These are phyloP conservation scores for Globisporangium orthogonon DNA, from an alignment of 352 stramenopile species.

Conservation along the genomic window DNA sequence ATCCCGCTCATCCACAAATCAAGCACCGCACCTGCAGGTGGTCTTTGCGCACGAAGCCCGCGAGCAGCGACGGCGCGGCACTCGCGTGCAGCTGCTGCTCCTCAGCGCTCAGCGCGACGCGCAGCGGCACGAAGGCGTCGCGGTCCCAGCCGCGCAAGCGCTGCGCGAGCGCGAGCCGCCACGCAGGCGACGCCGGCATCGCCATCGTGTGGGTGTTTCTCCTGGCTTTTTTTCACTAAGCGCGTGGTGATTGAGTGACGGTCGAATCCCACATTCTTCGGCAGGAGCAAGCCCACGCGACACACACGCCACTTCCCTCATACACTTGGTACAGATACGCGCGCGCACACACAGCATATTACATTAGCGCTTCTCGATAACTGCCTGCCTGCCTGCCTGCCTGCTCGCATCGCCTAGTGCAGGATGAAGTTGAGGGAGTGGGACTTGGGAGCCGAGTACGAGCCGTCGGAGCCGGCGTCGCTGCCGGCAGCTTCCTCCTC, in stretches of 20 bases:
- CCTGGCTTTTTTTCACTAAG: conserved; percentile 6
- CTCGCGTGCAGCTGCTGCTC: conserved; percentile 14
- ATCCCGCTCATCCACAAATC: not conserved
- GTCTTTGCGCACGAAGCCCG: conserved; percentile 28
- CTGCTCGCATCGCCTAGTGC: conserved; percentile 25
- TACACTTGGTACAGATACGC: conserved; percentile 16
- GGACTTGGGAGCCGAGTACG: conserved; percentile 50
- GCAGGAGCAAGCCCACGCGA: not conserved
- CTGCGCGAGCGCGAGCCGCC: conserved; percentile 21
- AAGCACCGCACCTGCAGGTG: conserved; percentile 18
- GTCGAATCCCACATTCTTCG: not conserved
- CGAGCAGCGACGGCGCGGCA: conserved; percentile 5
- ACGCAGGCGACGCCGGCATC: not conserved
- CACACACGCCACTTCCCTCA: not conserved
- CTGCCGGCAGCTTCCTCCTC: conserved; percentile 21
- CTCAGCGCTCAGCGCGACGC: conserved; percentile 31
- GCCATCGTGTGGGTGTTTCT: conserved; percentile 9
- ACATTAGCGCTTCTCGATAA: not conserved
- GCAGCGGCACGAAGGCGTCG: conserved; percentile 39
- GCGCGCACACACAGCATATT: conserved; percentile 4
- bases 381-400: too few species aligned
- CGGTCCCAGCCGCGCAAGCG: conserved; percentile 38
- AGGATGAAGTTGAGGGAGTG: conserved; percentile 84
- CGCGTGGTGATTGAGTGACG: not conserved
- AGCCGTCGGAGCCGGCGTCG: conserved; percentile 56